Evolutionary conservation across 352 stramenopile species (phyloP).

Genomic region (Thalassiosira delicatula): DNA sequence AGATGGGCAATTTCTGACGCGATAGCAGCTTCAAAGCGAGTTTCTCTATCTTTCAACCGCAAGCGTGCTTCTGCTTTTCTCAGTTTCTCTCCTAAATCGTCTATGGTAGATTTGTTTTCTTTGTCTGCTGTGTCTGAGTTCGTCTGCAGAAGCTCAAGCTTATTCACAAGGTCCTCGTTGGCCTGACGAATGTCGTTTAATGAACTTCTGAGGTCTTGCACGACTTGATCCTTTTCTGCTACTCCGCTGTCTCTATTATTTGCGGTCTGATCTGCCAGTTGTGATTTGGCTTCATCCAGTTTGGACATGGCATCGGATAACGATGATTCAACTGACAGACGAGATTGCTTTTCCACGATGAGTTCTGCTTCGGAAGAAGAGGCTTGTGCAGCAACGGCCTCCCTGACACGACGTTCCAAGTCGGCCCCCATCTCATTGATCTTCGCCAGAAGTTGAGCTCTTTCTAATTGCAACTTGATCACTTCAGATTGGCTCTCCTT

Average conservation of each 20-base stretch:
- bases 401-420: conserved; percentile 71
- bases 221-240: conserved; percentile 19
- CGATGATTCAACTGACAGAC: conserved; percentile 66
- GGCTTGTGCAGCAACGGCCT: conserved; percentile 67
- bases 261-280: conserved; percentile 25
- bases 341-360: conserved; percentile 78
- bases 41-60: conserved; percentile 64
- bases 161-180: conserved; percentile 56
- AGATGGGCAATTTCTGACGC: conserved; percentile 70
- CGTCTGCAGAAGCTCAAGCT: conserved; percentile 56
- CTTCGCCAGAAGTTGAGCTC: conserved; percentile 77
- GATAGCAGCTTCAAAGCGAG: conserved; percentile 65
- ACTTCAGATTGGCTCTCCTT: conserved; percentile 65
- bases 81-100: conserved; percentile 68
- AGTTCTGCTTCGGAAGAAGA: conserved; percentile 76
- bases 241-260: conserved; percentile 18
- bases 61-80: conserved; percentile 57
- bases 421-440: conserved; percentile 68
- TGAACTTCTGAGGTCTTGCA: conserved; percentile 34
- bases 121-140: conserved; percentile 44
- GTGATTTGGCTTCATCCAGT: conserved; percentile 53
- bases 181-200: conserved; percentile 43
- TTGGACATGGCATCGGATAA: conserved; percentile 55
- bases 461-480: conserved; percentile 73
- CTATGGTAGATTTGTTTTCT: conserved; percentile 54